Base-by-base conservation (phyloP, 192 early-diverging fungal genomes). In the Pilaira anomala region DNA sequence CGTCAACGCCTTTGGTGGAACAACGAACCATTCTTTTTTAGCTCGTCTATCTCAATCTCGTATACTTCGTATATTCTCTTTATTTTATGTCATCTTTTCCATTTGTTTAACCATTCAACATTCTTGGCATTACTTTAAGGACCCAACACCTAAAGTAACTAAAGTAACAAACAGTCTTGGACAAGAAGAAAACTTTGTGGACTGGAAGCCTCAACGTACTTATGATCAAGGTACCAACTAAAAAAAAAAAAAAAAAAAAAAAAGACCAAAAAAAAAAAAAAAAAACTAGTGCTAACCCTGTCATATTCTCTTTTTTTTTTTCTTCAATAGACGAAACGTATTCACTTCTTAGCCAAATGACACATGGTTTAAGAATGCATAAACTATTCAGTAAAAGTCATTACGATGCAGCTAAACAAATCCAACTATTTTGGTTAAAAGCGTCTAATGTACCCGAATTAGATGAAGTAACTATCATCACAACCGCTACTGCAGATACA, bases 381-480 rank as follows among this genome's bases (percentile, higher is more conserved):
- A 76, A 76, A 41, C n/a, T 71, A 3, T 67, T 76, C 50, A 56
- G 63, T 50, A 76, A 67, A 40, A 58, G 68, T 3, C 25, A 58
- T 21, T 63, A 63, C 44, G 30, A 61, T 16, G 44, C 68, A 26
- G 53, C 68, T 6, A 61, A 67, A 41, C 21, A 45, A 25, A 51
- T 76, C 7, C 44, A 71, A 60, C 74, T 69, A 19, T 70, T 63
- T 39, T 76, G 69, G 64, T 53, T 76, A 3, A 66, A 51, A 41
- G 53, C 74, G 16, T 29, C 54, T 3, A 50, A 65, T 3, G 72
- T 53, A 19, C 83, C 80, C 19, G 52, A 59, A 3, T 49, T 45
- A 16, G 69, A 80, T 13, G 78, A 82, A 39, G 74, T 85, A 18
- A 73, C 83, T 1, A 59, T 79, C 1, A 75, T 71, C n/a, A 79